Conservation (phyloP, 2,329 filamentous ascomycete genomes). For the Akanthomyces dipterigenus region DNA sequence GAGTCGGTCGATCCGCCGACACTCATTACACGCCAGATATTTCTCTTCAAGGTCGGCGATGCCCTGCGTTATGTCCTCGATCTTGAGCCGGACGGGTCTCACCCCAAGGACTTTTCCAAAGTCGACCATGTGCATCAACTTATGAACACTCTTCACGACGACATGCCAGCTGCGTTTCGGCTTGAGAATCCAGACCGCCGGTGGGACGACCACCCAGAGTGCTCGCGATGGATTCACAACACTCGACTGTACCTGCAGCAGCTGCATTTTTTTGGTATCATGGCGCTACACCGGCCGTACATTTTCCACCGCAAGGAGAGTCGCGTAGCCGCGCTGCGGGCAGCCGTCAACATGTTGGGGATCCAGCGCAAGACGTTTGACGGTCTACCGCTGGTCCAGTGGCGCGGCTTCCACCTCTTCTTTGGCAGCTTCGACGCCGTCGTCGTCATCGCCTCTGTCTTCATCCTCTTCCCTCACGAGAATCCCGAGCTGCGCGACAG, state of each 20-base stretch:
- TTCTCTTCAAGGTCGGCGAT: slow-evolving; percentile 40
- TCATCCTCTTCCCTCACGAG: slow-evolving; percentile 53
- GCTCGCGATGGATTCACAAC: slow-evolving; percentile 42
- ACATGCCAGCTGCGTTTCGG: slow-evolving; percentile 47
- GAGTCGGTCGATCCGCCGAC: slow-evolving; percentile 47
- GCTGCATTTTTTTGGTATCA: slow-evolving; percentile 45
- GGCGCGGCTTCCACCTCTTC: slow-evolving; percentile 47
- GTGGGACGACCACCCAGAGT: slow-evolving; percentile 46
- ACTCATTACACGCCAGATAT: slow-evolving; percentile 46
- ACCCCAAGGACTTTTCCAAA: slow-evolving; percentile 45
- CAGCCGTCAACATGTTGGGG: slow-evolving; percentile 48
- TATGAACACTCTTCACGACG: slow-evolving; percentile 40
- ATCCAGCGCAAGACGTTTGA: slow-evolving; percentile 46
- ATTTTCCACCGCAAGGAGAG: slow-evolving; percentile 51
- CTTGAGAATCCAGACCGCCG: slow-evolving; percentile 49
- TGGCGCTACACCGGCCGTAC: slow-evolving; percentile 56
- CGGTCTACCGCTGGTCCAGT: slow-evolving; percentile 43
- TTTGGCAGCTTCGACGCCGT: slow-evolving; percentile 60
- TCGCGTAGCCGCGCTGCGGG: slow-evolving; percentile 48
- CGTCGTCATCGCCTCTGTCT: slow-evolving; percentile 53
- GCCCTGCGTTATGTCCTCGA: slow-evolving; percentile 47
- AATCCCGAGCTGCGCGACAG: slow-evolving; percentile 40
- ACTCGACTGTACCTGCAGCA: slow-evolving; percentile 42
- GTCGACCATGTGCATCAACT: slow-evolving; percentile 48
- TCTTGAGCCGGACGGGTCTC: slow-evolving; percentile 49